phyloP scores from a whole-genome alignment of 148 eudicot genomes.

The Rhododendron henanense region DNA sequence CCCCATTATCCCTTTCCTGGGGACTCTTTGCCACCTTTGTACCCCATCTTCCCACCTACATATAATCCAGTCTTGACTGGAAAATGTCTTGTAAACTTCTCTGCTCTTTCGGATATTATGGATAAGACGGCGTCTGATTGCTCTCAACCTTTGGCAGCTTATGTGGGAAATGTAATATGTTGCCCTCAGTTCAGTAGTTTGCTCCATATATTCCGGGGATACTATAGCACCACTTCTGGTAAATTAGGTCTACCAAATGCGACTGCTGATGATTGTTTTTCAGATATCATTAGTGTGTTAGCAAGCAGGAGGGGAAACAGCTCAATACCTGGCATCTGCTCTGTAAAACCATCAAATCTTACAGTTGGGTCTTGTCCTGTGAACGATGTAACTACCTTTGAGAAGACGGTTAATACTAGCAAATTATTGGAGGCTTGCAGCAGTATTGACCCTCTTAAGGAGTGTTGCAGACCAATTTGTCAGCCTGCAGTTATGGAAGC shows the following conservation, averaged over 20 bases:
- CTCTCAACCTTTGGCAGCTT: constrained; percentile 54
- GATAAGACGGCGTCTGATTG: constrained; percentile 91
- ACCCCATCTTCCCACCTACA: constrained; percentile 72
- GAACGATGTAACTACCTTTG: constrained; percentile 61
- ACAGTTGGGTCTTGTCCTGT: constrained; percentile 91
- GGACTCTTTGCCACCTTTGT: constrained; percentile 61
- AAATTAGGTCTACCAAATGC: constrained; percentile 56
- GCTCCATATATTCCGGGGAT: constrained; percentile 81
- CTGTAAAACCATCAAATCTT: constrained; percentile 71
- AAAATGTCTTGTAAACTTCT: constrained; percentile 88
- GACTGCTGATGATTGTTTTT: constrained; percentile 73
- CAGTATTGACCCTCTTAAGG: constrained; percentile 76
- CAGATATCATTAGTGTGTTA: constrained; percentile 70
- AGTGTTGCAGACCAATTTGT: constrained; percentile 88
- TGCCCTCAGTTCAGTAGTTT: constrained; percentile 88
- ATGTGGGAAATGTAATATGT: constrained; percentile 82
- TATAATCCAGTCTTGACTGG: constrained; percentile 82
- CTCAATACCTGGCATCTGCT: constrained; percentile 62
- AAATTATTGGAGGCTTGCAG: constrained; percentile 83
- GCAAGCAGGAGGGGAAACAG: constrained; percentile 89
- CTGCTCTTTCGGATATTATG: constrained; percentile 69
- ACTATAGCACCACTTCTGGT: constrained; percentile 54
- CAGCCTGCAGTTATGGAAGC: constrained; percentile 83
- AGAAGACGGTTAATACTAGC: constrained; percentile 73
- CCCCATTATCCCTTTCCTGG: constrained; percentile 65